Percentiles rank a stretch among this genome's conserved stretches.
phyloP scores from a whole-genome alignment of 495 filamentous ascomycete genomes.

The Melanomma pulvis-pyrius region DNA sequence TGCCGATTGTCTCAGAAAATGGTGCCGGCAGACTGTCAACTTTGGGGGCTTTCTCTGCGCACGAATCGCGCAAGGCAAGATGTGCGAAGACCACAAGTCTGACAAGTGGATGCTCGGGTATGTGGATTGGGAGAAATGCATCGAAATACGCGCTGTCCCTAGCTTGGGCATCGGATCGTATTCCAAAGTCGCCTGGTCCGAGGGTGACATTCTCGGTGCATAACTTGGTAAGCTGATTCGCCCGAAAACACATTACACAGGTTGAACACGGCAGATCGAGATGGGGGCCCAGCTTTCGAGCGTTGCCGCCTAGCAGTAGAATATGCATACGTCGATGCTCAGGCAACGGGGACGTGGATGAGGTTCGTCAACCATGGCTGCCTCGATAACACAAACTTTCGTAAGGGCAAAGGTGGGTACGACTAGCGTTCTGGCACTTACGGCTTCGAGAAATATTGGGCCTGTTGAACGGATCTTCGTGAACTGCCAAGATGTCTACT shows the following conservation, averaged over 20 bases:
- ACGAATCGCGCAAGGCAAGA: not conserved
- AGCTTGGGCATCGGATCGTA: not conserved
- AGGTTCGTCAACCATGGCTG: conserved; percentile 78
- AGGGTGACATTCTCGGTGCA: conserved; percentile 1
- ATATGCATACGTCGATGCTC: conserved; percentile 1
- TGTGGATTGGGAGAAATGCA: not conserved
- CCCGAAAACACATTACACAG: not conserved
- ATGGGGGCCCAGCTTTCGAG: not conserved
- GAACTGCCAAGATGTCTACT: conserved; percentile 1
- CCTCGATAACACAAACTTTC: conserved; percentile 52
- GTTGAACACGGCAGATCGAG: not conserved
- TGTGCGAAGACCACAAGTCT: not conserved
- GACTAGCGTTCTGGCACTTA: not conserved
- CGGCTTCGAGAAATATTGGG: not conserved
- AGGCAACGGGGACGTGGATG: conserved; percentile 54
- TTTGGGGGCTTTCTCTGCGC: not conserved
- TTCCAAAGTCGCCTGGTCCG: not conserved
- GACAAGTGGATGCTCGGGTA: not conserved
- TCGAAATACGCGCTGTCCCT: not conserved
- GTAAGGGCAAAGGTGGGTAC: conserved; percentile 34
- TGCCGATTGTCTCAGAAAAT: not conserved
- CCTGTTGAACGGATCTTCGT: not conserved
- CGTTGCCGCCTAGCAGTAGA: not conserved
- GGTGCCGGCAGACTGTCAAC: not conserved
- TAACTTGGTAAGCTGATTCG: not conserved